Evolutionary conservation across 1,139 yeast genomes (phyloP).

Genomic region (Pichia sp.): DNA sequence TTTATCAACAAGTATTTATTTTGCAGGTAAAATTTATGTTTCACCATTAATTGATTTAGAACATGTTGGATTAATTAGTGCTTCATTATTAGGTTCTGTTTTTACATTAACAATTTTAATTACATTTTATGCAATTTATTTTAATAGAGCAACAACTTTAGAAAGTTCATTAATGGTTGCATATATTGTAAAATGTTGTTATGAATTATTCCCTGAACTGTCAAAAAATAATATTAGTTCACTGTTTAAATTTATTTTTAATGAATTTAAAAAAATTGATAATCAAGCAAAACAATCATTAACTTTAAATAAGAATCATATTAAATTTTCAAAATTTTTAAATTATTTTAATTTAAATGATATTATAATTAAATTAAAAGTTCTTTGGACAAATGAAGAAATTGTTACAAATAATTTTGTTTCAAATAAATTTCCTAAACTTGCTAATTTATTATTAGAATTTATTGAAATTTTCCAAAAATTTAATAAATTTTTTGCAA

Average conservation of each 20-base stretch:
- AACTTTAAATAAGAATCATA: conserved; percentile 5
- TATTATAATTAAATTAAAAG: neutral
- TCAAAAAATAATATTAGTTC: conserved; percentile 41
- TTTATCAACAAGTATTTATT: conserved; percentile 69
- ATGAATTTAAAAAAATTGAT: conserved; percentile 34
- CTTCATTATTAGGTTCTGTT: conserved; percentile 80
- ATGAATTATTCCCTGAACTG: conserved; percentile 82
- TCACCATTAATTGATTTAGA: conserved; percentile 53
- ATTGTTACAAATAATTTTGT: neutral
- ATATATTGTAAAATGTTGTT: conserved; percentile 85
- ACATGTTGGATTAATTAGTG: conserved; percentile 61
- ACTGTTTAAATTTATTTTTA: conserved; percentile 32
- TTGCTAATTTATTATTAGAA: neutral
- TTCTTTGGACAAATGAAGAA: conserved; percentile 7
- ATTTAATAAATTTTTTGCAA: conserved; percentile 19
- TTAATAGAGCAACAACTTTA: conserved; percentile 79
- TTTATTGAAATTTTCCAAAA: conserved; percentile 14
- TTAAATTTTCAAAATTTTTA: conserved; percentile 3
- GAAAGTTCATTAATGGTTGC: conserved; percentile 84
- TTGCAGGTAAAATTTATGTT: conserved; percentile 76
- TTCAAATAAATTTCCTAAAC: conserved; percentile 9
- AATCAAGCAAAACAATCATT: conserved; percentile 25
- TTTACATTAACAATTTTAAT: conserved; percentile 70
- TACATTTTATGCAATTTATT: conserved; percentile 77
- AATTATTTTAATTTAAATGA: conserved; percentile 15